These are phyloP conservation scores for Epichloe uncinata DNA, from an alignment of 2,329 filamentous ascomycete genomes.

Conservation along the genomic window DNA sequence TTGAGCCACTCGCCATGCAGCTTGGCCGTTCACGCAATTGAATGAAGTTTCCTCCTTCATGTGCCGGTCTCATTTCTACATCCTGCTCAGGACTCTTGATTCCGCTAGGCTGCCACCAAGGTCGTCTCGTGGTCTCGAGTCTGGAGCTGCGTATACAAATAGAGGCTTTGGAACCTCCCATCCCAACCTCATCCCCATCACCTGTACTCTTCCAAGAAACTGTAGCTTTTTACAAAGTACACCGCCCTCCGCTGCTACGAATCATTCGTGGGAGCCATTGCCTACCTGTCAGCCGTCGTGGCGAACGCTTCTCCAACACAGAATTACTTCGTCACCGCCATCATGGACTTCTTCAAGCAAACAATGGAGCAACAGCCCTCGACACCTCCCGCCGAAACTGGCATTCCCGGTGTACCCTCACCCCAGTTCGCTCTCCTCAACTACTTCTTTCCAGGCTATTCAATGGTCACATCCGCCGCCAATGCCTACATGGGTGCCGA, in stretches of 20 bases:
- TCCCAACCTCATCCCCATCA: background rate
- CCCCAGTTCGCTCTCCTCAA: slow-evolving; percentile 41
- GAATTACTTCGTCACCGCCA: background rate
- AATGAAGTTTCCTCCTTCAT: too few relatives aligned
- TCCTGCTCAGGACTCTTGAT: background rate
- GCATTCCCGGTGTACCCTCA: slow-evolving; percentile 8
- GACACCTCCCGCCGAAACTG: slow-evolving; percentile 7
- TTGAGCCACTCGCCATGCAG: too few relatives aligned
- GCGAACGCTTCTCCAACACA: background rate
- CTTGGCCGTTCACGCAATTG: too few relatives aligned
- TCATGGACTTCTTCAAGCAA: slow-evolving; percentile 6
- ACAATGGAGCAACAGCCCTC: background rate
- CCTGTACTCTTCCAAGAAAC: too few relatives aligned
- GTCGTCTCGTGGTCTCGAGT: background rate
- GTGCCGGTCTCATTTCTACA: too few relatives aligned
- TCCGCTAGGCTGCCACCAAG: background rate
- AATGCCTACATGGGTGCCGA: slow-evolving; percentile 47
- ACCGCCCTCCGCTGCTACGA: background rate
- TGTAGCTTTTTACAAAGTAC: background rate
- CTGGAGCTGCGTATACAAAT: background rate
- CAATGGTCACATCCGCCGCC: slow-evolving; percentile 38
- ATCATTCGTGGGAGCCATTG: background rate
- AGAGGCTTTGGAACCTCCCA: background rate
- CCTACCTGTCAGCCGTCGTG: background rate
- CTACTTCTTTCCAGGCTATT: slow-evolving; percentile 53